These are phyloP conservation scores for Microstroma glucosiphilum DNA, from an alignment of 1,284 basidiomycete species.

Conservation along the genomic window DNA sequence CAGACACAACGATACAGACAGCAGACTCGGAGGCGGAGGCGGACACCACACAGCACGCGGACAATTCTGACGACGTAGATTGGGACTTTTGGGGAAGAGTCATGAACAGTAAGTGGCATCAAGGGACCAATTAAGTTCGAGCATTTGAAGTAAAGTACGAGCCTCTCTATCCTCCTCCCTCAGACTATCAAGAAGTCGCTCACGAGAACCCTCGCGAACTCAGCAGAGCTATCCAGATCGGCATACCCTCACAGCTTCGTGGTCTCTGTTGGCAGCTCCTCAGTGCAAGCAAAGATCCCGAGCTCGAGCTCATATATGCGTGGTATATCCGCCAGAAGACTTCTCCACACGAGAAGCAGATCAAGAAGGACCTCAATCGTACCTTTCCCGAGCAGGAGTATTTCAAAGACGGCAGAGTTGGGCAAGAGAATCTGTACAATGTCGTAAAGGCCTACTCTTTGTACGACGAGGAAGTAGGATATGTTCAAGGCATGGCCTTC, in stretches of 20 bases:
- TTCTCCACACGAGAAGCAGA: conserved; percentile 86
- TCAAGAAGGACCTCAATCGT: conserved; percentile 77
- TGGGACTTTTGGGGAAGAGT: conserved; percentile 94
- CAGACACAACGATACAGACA: conserved; percentile 8
- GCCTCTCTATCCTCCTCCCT: conserved; percentile 59
- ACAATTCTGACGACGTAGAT: conserved; percentile 41
- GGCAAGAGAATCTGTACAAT: conserved; percentile 93
- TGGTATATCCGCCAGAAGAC: conserved; percentile 67
- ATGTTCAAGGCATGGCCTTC: conserved; percentile 84
- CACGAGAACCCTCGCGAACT: conserved; percentile 59
- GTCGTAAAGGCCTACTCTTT: conserved; percentile 95
- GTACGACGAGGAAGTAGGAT: conserved; percentile 91
- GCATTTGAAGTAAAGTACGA: neutral
- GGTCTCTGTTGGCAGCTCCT: conserved; percentile 99
- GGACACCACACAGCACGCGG: conserved; percentile 11
- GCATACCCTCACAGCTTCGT: conserved; percentile 75
- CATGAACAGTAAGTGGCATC: conserved; percentile 58
- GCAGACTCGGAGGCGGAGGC: conserved; percentile 7
- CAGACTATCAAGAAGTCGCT: conserved; percentile 55
- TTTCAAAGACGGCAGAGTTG: conserved; percentile 76
- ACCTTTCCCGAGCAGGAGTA: conserved; percentile 97
- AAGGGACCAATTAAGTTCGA: neutral
- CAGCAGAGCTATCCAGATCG: conserved; percentile 80
- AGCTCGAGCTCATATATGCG: conserved; percentile 79
- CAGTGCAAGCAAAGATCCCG: conserved; percentile 76